phyloP scores from a whole-genome alignment of 2,329 filamentous ascomycete genomes.

The Bipolaris victoriae region DNA sequence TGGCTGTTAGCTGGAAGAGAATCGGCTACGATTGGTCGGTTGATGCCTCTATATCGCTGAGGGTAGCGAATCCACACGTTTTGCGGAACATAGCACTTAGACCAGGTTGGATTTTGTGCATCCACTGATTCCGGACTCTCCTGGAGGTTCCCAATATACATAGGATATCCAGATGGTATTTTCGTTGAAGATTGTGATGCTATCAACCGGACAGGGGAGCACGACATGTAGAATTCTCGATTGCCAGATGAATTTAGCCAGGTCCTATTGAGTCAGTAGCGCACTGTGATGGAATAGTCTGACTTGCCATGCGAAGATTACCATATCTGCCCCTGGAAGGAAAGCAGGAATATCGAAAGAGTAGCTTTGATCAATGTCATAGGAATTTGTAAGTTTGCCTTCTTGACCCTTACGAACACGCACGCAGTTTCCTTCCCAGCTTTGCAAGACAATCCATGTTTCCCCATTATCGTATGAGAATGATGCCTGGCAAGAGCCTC shows the following conservation, averaged over 20 bases:
- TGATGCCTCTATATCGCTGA: background rate
- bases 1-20: background rate
- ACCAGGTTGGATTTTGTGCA: background rate
- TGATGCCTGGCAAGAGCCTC: slow-evolving; percentile 54
- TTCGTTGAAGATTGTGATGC: background rate
- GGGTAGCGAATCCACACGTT: slow-evolving; percentile 12
- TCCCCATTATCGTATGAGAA: slow-evolving; percentile 50
- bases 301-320: slow-evolving; percentile 50
- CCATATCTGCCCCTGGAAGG: slow-evolving; percentile 39
- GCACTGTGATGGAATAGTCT: background rate
- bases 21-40: background rate
- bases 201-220: slow-evolving; percentile 44
- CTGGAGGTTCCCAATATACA: slow-evolving; percentile 12
- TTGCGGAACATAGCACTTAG: slow-evolving; percentile 8
- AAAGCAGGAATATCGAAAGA: slow-evolving; percentile 51
- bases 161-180: slow-evolving; percentile 1
- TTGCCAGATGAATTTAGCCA: slow-evolving; percentile 50
- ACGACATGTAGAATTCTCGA: slow-evolving; percentile 54
- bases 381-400: slow-evolving; percentile 19
- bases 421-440: slow-evolving; percentile 54
- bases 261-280: slow-evolving; percentile 9
- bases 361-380: slow-evolving; percentile 48
- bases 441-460: slow-evolving; percentile 50
- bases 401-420: slow-evolving; percentile 28
- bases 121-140: background rate